phyloP scores from a whole-genome alignment of 2,329 filamentous ascomycete species.

The Ustulina deusta region DNA sequence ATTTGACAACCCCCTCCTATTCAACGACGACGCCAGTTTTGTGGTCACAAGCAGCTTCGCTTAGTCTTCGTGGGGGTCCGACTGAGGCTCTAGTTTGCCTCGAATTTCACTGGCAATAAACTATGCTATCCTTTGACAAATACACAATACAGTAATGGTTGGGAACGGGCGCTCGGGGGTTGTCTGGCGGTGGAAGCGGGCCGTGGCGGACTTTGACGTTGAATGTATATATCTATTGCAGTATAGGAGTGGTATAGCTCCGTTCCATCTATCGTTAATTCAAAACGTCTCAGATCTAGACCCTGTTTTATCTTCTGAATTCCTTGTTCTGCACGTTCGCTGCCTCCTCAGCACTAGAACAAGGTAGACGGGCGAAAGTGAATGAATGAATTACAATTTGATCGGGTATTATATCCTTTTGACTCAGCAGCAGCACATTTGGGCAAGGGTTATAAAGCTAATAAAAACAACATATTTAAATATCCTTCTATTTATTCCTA shows the following conservation, averaged over 20 bases:
- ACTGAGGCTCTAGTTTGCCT: background rate
- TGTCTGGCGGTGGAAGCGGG: background rate
- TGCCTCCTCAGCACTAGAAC: too few relatives aligned
- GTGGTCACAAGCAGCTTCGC: constrained; percentile 59
- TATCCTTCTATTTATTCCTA: too few relatives aligned
- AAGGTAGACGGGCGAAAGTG: background rate
- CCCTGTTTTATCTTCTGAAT: too few relatives aligned
- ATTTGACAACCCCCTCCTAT: constrained; percentile 63
- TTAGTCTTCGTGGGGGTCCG: background rate
- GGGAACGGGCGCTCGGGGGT: background rate
- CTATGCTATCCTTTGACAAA: background rate
- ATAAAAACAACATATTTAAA: too few relatives aligned
- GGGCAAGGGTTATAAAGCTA: too few relatives aligned
- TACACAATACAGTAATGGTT: background rate
- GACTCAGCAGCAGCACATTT: too few relatives aligned
- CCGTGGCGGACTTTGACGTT: background rate
- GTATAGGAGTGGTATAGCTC: background rate
- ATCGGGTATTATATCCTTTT: background rate
- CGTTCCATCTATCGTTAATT: background rate
- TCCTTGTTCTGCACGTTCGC: background rate
- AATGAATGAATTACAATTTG: background rate
- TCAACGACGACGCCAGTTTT: constrained; percentile 68
- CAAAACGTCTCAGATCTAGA: background rate
- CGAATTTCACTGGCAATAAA: background rate
- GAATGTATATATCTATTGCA: background rate